These are phyloP conservation scores for Sisymbrium altissimum DNA, from an alignment of 345 rosid species.

Conservation along the genomic window DNA sequence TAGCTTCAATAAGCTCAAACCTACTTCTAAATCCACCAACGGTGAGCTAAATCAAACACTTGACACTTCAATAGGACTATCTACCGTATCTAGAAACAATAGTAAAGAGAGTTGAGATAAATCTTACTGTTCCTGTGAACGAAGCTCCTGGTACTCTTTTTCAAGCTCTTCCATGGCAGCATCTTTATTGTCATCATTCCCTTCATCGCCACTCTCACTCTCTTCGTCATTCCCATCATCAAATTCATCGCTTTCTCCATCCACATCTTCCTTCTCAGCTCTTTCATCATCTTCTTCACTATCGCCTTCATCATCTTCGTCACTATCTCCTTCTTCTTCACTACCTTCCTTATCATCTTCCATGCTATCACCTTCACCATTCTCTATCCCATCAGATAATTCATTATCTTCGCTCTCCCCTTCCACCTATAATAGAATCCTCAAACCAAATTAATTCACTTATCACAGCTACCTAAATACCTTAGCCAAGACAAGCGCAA, in stretches of 20 bases:
- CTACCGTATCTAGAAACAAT: not conserved
- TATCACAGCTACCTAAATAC: not conserved
- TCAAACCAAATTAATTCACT: slow-evolving; percentile 1
- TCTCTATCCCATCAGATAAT: slow-evolving; percentile 21
- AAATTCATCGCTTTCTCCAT: slow-evolving; percentile 28
- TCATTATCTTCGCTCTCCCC: slow-evolving; percentile 9
- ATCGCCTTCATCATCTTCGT: slow-evolving; percentile 24
- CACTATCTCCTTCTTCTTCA: slow-evolving; percentile 20
- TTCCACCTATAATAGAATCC: not conserved
- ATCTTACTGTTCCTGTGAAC: slow-evolving; percentile 66
- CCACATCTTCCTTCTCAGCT: slow-evolving; percentile 27
- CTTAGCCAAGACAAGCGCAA: not conserved
- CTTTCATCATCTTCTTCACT: slow-evolving; percentile 25
- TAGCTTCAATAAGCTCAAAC: not conserved
- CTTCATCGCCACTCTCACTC: slow-evolving; percentile 42
- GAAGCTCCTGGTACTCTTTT: slow-evolving; percentile 69
- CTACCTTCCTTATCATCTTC: slow-evolving; percentile 17
- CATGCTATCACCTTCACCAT: slow-evolving; percentile 17
- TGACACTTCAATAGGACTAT: not conserved
- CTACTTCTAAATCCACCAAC: slow-evolving; percentile 3
- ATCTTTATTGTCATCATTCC: slow-evolving; percentile 29
- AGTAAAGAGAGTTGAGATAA: not conserved
- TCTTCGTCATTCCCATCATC: slow-evolving; percentile 62
- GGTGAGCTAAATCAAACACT: not conserved
- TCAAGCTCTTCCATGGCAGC: slow-evolving; percentile 83